Evolutionary conservation across 257 asterid genomes (phyloP), one percentile per base, ranked within the genome.

Genomic region (Lithospermum erythrorhizon): DNA sequence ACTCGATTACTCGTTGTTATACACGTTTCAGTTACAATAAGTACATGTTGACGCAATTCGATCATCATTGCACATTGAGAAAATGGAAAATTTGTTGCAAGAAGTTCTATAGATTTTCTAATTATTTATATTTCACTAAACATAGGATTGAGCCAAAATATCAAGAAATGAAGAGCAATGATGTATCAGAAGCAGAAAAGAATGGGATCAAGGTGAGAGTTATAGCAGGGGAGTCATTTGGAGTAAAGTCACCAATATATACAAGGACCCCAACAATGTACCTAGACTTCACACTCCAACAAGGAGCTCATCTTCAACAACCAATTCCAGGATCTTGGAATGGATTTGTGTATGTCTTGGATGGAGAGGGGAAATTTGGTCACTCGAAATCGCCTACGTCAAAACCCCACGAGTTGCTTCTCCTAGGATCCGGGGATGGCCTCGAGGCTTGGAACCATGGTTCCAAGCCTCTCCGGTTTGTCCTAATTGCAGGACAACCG

Each of bases 211-310:
- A 41, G 49, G 49, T 41, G 49, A 41, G 49, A 41, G 49, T 41
- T 1, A 41, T 41, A 41, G 49, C 49, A 41, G 49, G 49, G 18
- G 49, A 41, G 49, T 41, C 49, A 41, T 41, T 41, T 41, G 49
- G 49, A 41, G 49, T 41, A 1, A 72, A 69, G 65, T 91, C 98
- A 16, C 77, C 89, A 0, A 75, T 91, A 37, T 77, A 78, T 56
- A 91, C 98, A 6, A 72, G 76, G 53, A 91, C 98, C 1, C 98
- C 98, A 6, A 86, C 96, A 22, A 91, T 85, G 96, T 91, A 70
- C 64, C 66, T 90, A 53, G 98, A 90, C 53, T 87, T 91, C 73
- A 87, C 85, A 8, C 82, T 91, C 30, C 63, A 75, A 20, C 87
- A 94, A 57, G 94, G 94, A 41, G 66, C 91, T 1, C 70, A 68